Evolutionary conservation across 306 rosid genomes (phyloP), one percentile per base, ranked within the genome.

Genomic region (Astragalus glycyphyllos): DNA sequence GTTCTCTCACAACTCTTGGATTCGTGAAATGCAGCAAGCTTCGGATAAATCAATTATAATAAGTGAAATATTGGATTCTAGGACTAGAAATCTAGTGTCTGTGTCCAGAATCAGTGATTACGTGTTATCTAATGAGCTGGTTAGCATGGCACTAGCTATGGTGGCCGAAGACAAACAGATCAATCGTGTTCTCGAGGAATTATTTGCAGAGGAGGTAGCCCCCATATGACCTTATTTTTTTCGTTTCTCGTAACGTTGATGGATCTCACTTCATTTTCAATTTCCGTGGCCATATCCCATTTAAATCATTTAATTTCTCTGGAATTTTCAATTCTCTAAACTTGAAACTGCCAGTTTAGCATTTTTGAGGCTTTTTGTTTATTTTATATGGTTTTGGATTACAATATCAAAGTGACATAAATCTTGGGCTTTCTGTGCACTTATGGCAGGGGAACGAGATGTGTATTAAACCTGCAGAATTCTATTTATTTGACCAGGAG

Each of bases 121-220:
- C 64, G 98, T 94, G 54, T 78, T 94, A 72, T 94, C 98, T 45
- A 90, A 94, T 75, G 98, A 90, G 84, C 85, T 94, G 73, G 96
- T 94, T 12, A 90, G 98, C 78, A 94, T 94, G 98, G 97, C 98
- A 59, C 84, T 94, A 13, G 98, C 98, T 67, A 90, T 90, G 97
- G 98, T 94, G 42, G 98, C 98, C 6, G 98, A 94, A 82, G 98
- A 94, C 90, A 91, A 89, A 83, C 96, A 94, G 76, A 94, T 94
- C 74, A 94, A 94, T 80, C 97, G 98, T 2, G 98, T 94, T 65
- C 96, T 94, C 11, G 98, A 94, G 90, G 98, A 94, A 74, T 90
- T 94, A 71, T 94, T 94, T 80, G 97, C 91, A 6, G 98, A 89
- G 76, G 85, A 90, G 97, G 98, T 90, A 35, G 29, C 70, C 26